Conservation (phyloP, 257 asterid genomes). For the Echites panduratus region DNA sequence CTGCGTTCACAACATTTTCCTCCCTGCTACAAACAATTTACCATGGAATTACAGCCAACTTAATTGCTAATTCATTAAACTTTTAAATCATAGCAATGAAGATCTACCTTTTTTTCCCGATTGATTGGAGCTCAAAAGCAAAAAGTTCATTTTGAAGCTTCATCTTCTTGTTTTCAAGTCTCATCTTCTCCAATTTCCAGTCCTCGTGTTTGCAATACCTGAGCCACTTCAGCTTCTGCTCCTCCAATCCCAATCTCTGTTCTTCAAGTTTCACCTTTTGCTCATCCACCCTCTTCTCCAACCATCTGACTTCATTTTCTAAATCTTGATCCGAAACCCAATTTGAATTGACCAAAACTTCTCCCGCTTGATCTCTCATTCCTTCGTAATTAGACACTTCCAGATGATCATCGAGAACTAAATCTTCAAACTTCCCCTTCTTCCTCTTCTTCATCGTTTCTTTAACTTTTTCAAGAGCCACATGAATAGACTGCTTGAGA, state of each 20-base stretch:
- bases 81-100: not conserved
- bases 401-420: slow-evolving; percentile 16
- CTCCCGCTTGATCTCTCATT: slow-evolving; percentile 10
- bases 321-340: too few relatives aligned
- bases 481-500: slow-evolving; percentile 21
- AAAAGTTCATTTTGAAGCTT: slow-evolving; percentile 40
- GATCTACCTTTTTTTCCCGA: too few relatives aligned
- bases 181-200: slow-evolving; percentile 27
- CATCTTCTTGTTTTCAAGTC: slow-evolving; percentile 33
- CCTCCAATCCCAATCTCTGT: slow-evolving; percentile 38
- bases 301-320: too few relatives aligned
- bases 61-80: not conserved
- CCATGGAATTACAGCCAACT: too few relatives aligned
- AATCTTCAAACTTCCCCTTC: not conserved
- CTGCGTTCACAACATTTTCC: too few relatives aligned
- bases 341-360: too few relatives aligned
- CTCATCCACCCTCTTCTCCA: slow-evolving; percentile 19
- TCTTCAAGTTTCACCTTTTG: slow-evolving; percentile 26
- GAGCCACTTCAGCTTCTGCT: slow-evolving; percentile 20
- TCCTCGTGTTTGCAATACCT: slow-evolving; percentile 24
- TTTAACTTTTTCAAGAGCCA: slow-evolving; percentile 27
- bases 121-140: slow-evolving; percentile 17
- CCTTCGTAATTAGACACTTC: slow-evolving; percentile 30
- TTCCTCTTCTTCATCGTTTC: not conserved
- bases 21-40: too few relatives aligned